These are phyloP conservation scores for Phoma sp. DNA, from an alignment of 2,329 filamentous ascomycete species.

Conservation along the genomic window DNA sequence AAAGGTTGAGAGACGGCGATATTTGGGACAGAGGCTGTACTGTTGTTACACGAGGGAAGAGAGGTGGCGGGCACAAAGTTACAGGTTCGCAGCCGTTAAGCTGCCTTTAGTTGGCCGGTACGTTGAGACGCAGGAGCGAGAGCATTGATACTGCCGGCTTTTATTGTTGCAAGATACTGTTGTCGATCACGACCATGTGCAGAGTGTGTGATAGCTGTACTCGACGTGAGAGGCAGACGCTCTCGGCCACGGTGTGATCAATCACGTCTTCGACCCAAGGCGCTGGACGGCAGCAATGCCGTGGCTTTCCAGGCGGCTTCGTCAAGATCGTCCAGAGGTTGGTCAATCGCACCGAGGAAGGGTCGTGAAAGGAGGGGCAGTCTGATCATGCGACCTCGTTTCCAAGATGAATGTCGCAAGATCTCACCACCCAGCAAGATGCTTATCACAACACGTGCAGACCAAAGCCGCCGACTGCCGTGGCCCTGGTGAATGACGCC, in stretches of 20 bases:
- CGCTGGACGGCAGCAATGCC: conserved; percentile 19
- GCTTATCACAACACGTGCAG: conserved; percentile 23
- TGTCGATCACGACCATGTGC: conserved; percentile 15
- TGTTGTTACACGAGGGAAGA: conserved; percentile 23
- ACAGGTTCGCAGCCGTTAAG: conserved; percentile 22
- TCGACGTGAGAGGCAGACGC: conserved; percentile 10
- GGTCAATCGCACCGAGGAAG: conserved; percentile 24
- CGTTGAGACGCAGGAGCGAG: conserved; percentile 10
- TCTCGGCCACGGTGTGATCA: conserved; percentile 15
- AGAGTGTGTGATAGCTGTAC: conserved; percentile 19
- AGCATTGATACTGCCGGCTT: conserved; percentile 2
- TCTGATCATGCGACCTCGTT: conserved; percentile 37
- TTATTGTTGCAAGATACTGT: not conserved
- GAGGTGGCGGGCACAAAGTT: conserved; percentile 12
- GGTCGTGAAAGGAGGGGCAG: conserved; percentile 32
- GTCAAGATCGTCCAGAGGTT: conserved; percentile 31
- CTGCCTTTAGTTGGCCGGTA: conserved; percentile 14
- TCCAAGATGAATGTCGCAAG: conserved; percentile 18
- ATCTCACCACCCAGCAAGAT: conserved; percentile 22
- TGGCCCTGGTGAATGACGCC: conserved; percentile 2
- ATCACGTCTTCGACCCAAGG: conserved; percentile 16
- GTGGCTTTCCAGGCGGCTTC: conserved; percentile 25
- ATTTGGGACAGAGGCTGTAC: conserved; percentile 24
- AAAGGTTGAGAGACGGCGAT: conserved; percentile 26
- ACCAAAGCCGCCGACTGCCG: conserved; percentile 15